Evolutionary conservation across 495 filamentous ascomycete genomes (phyloP), one percentile per base, ranked within the genome.

Genomic region (Neurospora sp.): DNA sequence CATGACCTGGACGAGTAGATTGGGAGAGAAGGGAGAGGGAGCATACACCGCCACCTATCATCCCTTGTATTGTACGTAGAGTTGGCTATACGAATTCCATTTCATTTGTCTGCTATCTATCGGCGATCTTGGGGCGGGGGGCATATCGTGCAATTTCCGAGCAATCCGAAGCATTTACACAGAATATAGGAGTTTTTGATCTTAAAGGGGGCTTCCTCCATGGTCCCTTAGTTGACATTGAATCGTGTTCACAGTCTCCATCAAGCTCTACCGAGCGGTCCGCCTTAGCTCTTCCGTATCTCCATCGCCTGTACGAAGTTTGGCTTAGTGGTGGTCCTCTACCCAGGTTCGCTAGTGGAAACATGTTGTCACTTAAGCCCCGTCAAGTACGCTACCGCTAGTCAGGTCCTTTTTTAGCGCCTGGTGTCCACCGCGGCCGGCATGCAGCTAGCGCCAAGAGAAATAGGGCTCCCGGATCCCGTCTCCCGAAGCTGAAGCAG

Each of bases 1-100:
- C 38, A 71, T 20, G 38, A 48, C 70, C 31, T 10, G 38, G 44
- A 39, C 40, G 39, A 54, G 70, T 75, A 75, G 71, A 73, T 39
- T 66, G 46, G 71, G 39, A 44, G 66, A 62, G 38, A 66, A 16
- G 37, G 74, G 42, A n/a, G 62, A 16, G 37, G 74, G 42, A n/a
- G 62, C 54, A 62, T 62, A 35, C 54, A 62, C 23, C 54, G 1
- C 23, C 27, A 16, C 23, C 12, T 62, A 62, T 31, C 23, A 62
- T 62, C 54, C 54, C 54, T 62, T 62, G 54, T 62, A 62, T 62
- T 31, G 54, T 62, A 62, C 54, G 54, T 62, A 62, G 54, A 62
- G 54, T 62, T 62, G 54, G 54, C 54, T 62, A 62, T 62, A 31
- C 54, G 54, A 62, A 62, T 16, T 62, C 54, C 54, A 62, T 62